Evolutionary conservation across 2,329 filamentous ascomycete species (phyloP).

Genomic region (Diplodia intermedia): DNA sequence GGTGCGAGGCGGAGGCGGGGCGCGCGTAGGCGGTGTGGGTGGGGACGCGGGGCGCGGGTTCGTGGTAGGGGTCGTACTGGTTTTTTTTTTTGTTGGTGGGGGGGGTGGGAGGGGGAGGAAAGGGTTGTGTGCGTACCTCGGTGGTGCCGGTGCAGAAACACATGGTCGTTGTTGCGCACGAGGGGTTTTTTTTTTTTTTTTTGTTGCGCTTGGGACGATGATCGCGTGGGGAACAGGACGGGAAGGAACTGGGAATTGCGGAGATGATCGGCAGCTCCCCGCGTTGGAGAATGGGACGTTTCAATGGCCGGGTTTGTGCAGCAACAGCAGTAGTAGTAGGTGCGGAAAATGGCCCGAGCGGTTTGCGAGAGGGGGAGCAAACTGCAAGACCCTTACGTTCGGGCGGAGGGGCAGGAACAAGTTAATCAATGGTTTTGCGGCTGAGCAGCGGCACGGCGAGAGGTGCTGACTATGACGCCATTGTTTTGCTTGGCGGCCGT

Average conservation of each 20-base stretch:
- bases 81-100: neutral
- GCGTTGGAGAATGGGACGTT: neutral
- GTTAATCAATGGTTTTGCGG: neutral
- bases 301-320: too few relatives aligned
- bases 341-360: too few relatives aligned
- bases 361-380: neutral
- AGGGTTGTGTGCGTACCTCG: neutral
- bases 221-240: neutral
- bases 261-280: neutral
- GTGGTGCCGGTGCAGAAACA: constrained; percentile 15
- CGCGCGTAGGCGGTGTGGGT: constrained; percentile 10
- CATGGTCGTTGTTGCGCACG: neutral
- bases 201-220: too few relatives aligned
- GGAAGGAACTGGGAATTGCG: neutral
- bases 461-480: constrained; percentile 15
- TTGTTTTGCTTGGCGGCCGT: neutral
- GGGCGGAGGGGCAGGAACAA: neutral
- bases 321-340: too few relatives aligned
- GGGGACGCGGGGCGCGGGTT: neutral
- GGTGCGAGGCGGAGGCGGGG: neutral
- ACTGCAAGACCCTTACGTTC: neutral
- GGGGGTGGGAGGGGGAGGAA: neutral
- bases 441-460: neutral
- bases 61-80: constrained; percentile 20
- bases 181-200: too few relatives aligned